Evolutionary conservation across 2,329 filamentous ascomycete genomes (phyloP).

Genomic region (Fusarium miscanthi): DNA sequence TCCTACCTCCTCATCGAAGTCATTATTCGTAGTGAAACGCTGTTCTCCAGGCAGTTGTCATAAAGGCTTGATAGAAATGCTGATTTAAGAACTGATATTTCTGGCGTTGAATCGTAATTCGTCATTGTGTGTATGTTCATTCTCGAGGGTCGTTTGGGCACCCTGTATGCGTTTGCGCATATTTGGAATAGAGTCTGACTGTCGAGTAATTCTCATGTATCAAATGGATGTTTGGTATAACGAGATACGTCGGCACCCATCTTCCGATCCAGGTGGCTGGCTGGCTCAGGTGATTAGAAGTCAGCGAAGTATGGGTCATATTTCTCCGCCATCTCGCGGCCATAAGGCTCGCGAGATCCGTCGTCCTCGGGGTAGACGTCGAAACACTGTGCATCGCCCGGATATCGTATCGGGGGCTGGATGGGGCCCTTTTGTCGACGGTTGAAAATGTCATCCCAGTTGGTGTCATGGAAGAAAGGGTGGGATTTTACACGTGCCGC

Average conservation of each 20-base stretch:
- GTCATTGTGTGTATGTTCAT: conserved; percentile 2
- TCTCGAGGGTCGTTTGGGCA: neutral
- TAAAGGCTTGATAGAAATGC: conserved; percentile 10
- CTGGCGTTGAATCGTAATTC: conserved; percentile 24
- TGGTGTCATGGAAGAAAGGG: conserved; percentile 77
- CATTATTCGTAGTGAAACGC: conserved; percentile 26
- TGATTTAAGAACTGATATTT: conserved; percentile 16
- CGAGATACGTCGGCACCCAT: neutral
- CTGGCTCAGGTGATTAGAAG: conserved; percentile 56
- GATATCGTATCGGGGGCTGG: conserved; percentile 76
- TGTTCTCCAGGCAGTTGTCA: conserved; percentile 22
- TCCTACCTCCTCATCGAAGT: neutral
- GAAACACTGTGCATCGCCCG: conserved; percentile 83
- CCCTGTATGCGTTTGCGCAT: neutral
- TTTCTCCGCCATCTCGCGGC: conserved; percentile 72
- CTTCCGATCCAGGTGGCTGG: neutral
- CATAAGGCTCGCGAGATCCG: conserved; percentile 72
- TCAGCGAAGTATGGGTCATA: conserved; percentile 79
- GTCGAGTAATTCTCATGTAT: conserved; percentile 1
- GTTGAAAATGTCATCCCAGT: conserved; percentile 79
- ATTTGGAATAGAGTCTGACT: neutral
- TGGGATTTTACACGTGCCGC: conserved; percentile 78
- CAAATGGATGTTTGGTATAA: neutral
- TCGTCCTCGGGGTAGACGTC: conserved; percentile 85
- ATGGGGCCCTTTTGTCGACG: conserved; percentile 76